Conservation (phyloP, 2,329 filamentous ascomycete genomes). For the Phaeoacremonium minimum region DNA sequence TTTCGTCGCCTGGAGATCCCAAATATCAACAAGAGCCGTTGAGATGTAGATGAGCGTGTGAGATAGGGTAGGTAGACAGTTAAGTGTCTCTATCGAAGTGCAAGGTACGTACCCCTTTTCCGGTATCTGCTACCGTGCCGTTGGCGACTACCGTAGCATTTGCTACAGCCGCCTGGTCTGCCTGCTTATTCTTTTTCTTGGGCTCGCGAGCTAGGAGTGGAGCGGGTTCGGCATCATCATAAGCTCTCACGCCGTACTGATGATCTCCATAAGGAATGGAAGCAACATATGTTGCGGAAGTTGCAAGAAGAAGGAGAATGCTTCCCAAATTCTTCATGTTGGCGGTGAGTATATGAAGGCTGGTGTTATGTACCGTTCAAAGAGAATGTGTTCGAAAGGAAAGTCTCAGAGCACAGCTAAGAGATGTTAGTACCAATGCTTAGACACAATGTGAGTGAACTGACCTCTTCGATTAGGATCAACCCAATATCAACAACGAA, state of each 20-base stretch:
- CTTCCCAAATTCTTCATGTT: slow-evolving; percentile 35
- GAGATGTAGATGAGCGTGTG: slow-evolving; percentile 1
- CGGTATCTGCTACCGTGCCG: not conserved
- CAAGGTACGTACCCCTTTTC: not conserved
- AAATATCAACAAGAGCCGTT: not conserved
- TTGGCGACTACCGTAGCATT: not conserved
- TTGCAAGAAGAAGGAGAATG: slow-evolving; percentile 28
- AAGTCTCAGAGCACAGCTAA: slow-evolving; percentile 7
- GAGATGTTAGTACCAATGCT: slow-evolving; percentile 1
- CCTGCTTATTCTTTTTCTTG: slow-evolving; percentile 2
- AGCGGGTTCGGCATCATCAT: not conserved
- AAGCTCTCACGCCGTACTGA: slow-evolving; percentile 1
- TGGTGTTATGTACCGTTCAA: not conserved
- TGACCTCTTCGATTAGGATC: slow-evolving; percentile 5
- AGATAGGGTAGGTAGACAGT: too few species aligned
- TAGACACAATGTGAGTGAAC: too few species aligned
- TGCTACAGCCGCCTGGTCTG: not conserved
- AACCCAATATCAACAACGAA: slow-evolving; percentile 4
- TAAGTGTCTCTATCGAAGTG: not conserved
- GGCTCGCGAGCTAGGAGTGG: slow-evolving; percentile 5
- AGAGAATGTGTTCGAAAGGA: not conserved
- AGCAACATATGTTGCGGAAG: slow-evolving; percentile 26
- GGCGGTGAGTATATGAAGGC: slow-evolving; percentile 15
- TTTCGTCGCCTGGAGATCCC: not conserved
- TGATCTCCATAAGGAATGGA: slow-evolving; percentile 16